Base-by-base conservation (phyloP, 163 green algal genomes). In the Prototheca cutis region DNA sequence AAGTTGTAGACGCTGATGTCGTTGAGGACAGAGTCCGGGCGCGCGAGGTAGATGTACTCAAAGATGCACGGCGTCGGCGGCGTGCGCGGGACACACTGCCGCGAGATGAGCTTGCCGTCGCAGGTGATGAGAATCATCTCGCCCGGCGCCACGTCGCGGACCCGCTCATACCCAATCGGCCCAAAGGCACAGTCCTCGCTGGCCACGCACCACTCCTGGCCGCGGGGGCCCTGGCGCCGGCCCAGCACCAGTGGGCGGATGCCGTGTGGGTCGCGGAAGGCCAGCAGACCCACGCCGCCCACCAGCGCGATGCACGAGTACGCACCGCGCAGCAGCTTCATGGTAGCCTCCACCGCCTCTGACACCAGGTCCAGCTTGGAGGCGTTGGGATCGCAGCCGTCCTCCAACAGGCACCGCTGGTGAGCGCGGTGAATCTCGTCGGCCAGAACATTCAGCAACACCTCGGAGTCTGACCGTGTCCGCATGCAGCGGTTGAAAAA, bases 1-100 rank as follows among this genome's bases (percentile, higher is more conserved):
- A 95, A 96, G 70, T 92, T 89, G 80, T 97, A 97, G 10, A 97
- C 90, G 4, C 75, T 74, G 73, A 97, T 94, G 68, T 90, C 78
- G 65, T 97, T 96, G 19, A 96, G 79, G 42, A 93, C 78, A 5
- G 71, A 86, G 70, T 96, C 89, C 33, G 89, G 89, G 48, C 89
- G 74, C 1, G 89, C 80, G 42, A 96, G 76, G 79, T 96, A 96
- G 73, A 95, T 94, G 81, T 94, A 94, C 79, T 94, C 86, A 47
- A 94, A 95, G 63, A 94, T 87, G 78, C 87, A 95, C 39, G 87
- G 87, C 55, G 34, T 31, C 23, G 25, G 21, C 33, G 33, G 54
- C 54, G 8, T 13, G 13, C 23, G 10, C 54, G 48, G 34, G 21
- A 53, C 59, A 39, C 61, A 65, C 52, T 72, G 51, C 3, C 54